A percentile compares a stretch with the other conserved stretches of the same genome.
These are phyloP conservation scores for Heterobasidion irregulare DNA, from an alignment of 1,284 basidiomycete genomes.

Conservation along the genomic window DNA sequence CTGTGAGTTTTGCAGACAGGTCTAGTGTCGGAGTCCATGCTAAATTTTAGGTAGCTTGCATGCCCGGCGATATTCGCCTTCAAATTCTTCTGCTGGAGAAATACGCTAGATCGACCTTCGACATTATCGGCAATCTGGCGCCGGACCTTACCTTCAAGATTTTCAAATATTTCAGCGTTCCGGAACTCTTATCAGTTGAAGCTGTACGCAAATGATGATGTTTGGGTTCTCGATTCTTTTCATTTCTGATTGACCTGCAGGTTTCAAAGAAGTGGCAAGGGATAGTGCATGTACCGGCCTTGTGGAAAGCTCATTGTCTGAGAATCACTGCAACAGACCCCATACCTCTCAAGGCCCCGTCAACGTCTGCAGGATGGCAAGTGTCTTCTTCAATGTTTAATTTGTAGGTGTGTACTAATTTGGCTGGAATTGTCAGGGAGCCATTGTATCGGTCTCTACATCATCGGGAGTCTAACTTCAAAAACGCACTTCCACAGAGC, in stretches of 20 bases:
- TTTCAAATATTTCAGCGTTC: constrained; percentile 55
- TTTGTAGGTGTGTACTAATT: neutral
- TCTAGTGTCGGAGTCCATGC: constrained; percentile 4
- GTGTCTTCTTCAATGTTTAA: constrained; percentile 8
- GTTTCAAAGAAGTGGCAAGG: constrained; percentile 74
- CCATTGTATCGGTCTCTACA: constrained; percentile 76
- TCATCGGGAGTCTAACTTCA: constrained; percentile 83
- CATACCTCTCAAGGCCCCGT: constrained; percentile 50
- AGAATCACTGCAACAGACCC: constrained; percentile 72
- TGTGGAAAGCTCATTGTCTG: constrained; percentile 76
- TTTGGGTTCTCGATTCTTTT: neutral
- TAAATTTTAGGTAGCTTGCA: constrained; percentile 35
- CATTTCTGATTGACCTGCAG: constrained; percentile 21
- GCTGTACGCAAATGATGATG: constrained; percentile 27
- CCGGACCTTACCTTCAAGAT: constrained; percentile 61
- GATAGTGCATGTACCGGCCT: constrained; percentile 57
- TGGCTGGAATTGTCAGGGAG: constrained; percentile 39
- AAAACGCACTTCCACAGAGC: constrained; percentile 65
- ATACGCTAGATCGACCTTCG: constrained; percentile 73
- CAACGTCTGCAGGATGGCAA: constrained; percentile 65
- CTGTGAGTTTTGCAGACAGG: constrained; percentile 21
- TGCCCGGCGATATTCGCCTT: constrained; percentile 70
- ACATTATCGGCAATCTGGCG: constrained; percentile 69
- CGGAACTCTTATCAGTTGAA: constrained; percentile 56
- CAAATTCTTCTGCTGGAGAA: constrained; percentile 78